Evolutionary conservation across 148 eudicot species (phyloP).

Genomic region (Tetragonia tetragonoides): DNA sequence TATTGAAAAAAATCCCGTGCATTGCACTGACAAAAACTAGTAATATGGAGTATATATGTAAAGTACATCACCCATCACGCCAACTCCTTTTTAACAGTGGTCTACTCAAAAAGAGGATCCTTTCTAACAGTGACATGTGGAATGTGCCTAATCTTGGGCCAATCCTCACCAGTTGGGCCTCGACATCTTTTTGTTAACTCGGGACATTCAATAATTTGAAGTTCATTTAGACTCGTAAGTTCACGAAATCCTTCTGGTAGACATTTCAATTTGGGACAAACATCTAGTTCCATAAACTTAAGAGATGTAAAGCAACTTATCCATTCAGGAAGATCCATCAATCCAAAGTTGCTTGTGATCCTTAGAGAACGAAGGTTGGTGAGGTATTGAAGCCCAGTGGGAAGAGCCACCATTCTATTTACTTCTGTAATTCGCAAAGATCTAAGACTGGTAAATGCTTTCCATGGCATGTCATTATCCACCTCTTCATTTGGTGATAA

Average conservation of each 20-base stretch:
- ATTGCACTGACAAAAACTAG: no score
- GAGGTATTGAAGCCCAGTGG: constrained; percentile 12
- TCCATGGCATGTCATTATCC: constrained; percentile 26
- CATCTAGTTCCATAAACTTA: background rate
- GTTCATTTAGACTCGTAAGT: constrained; percentile 9
- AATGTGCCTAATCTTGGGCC: constrained; percentile 22
- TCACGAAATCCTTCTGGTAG: constrained; percentile 25
- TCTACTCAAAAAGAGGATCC: no score
- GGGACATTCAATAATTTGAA: background rate
- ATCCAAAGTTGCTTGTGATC: background rate
- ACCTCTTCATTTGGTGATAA: constrained; percentile 6
- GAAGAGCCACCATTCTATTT: constrained; percentile 5
- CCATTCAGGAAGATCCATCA: constrained; percentile 21
- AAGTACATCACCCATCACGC: no score
- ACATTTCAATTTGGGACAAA: constrained; percentile 15
- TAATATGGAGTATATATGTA: no score
- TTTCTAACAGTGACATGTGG: constrained; percentile 11
- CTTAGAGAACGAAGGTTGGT: constrained; percentile 7
- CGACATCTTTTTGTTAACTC: constrained; percentile 8
- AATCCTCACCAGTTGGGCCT: constrained; percentile 11
- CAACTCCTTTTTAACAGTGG: no score
- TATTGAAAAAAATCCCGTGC: no score
- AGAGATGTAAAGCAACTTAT: constrained; percentile 15
- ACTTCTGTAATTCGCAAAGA: background rate
- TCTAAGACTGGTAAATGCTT: constrained; percentile 18